Evolutionary conservation across 2,329 filamentous ascomycete genomes (phyloP).

Genomic region (Thelonectria olida): DNA sequence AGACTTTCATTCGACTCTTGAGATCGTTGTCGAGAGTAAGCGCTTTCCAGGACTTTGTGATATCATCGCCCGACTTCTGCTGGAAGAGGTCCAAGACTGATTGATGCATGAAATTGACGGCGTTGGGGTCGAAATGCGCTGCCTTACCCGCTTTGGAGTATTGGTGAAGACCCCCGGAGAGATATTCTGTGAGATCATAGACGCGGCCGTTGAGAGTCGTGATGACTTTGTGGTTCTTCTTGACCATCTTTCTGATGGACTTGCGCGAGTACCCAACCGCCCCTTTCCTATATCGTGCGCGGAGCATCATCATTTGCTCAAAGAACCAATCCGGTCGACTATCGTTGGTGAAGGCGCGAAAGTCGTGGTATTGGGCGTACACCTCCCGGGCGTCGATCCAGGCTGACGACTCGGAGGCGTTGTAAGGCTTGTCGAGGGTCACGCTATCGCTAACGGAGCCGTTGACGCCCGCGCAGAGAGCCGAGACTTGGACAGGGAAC

Average conservation of each 20-base stretch:
- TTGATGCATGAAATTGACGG: background rate
- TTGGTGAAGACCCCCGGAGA: background rate
- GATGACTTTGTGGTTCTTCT: background rate
- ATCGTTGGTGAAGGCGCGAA: background rate
- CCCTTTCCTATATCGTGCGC: background rate
- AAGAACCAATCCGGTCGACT: background rate
- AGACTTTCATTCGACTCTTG: slow-evolving; percentile 72
- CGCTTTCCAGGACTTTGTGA: slow-evolving; percentile 48
- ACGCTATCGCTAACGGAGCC: background rate
- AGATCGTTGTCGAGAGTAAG: slow-evolving; percentile 50
- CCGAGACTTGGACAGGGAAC: background rate
- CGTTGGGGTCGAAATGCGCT: background rate
- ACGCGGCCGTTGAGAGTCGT: background rate
- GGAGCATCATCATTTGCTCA: background rate
- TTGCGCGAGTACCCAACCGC: background rate
- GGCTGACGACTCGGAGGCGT: background rate
- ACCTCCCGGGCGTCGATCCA: background rate
- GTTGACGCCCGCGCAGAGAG: background rate
- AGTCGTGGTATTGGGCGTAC: background rate
- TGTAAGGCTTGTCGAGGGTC: background rate
- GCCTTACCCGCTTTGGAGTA: background rate
- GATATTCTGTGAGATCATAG: background rate
- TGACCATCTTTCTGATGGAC: background rate
- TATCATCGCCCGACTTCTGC: slow-evolving; percentile 53
- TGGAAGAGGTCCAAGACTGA: background rate